Conservation (phyloP, 2,329 filamentous ascomycete species). For the Aspergillus arachidicola region DNA sequence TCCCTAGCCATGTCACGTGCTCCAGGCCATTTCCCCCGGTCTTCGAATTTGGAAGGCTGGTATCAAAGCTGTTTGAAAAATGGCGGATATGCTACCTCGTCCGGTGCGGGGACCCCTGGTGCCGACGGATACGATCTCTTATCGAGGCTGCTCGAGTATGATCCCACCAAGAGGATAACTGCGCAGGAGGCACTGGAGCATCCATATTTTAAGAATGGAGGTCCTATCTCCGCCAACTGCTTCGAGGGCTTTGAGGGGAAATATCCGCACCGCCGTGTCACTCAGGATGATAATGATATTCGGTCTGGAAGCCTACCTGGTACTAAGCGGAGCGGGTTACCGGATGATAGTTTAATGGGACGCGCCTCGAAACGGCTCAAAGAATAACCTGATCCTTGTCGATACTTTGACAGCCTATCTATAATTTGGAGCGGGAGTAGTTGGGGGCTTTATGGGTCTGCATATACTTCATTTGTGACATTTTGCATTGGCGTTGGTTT, state of each 20-base stretch:
- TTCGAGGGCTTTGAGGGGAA: conserved; percentile 87
- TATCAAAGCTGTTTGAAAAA: conserved; percentile 72
- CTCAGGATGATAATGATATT: conserved; percentile 94
- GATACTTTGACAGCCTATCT: neutral
- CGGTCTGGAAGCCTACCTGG: conserved; percentile 85
- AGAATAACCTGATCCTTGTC: conserved; percentile 36
- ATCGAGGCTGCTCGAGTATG: conserved; percentile 83
- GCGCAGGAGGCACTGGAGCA: conserved; percentile 88
- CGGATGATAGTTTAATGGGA: conserved; percentile 73
- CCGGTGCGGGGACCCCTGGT: conserved; percentile 61
- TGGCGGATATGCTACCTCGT: conserved; percentile 53
- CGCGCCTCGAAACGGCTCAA: conserved; percentile 59
- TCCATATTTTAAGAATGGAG: conserved; percentile 76
- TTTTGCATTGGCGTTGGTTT: neutral
- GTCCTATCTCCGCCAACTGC: conserved; percentile 76
- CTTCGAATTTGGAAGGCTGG: conserved; percentile 73
- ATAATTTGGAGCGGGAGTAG: neutral
- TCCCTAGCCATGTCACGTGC: conserved; percentile 49
- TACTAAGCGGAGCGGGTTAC: conserved; percentile 83
- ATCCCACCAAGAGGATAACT: conserved; percentile 84
- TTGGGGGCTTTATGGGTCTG: neutral
- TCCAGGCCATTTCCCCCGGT: conserved; percentile 53
- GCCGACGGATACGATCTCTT: conserved; percentile 81
- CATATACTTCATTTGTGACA: neutral
- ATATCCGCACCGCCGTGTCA: conserved; percentile 88